A percentile compares a stretch with the other conserved stretches of the same genome.
Conservation (phyloP, 2,329 filamentous ascomycete species). For the Pseudogymnoascus sp. region DNA sequence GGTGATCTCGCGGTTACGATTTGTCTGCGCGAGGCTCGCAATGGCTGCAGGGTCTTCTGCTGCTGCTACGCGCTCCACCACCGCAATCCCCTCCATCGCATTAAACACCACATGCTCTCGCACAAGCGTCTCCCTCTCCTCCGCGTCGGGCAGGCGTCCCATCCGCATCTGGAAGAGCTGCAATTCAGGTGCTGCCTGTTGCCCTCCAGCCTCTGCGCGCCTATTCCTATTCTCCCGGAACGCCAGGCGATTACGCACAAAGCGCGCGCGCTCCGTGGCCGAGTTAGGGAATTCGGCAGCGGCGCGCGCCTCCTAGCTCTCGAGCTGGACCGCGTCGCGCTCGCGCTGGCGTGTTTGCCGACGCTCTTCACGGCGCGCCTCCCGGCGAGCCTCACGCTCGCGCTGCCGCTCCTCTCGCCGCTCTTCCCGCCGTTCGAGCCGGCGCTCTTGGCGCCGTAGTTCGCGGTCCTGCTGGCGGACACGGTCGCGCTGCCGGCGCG, state of each 20-base stretch:
- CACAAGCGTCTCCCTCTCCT: not conserved
- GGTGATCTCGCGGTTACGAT: too few relatives aligned
- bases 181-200: not conserved
- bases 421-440: not conserved
- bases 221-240: not conserved
- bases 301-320: not conserved
- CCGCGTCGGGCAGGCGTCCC: not conserved
- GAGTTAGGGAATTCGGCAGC: not conserved
- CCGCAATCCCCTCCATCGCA: too few relatives aligned
- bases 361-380: not conserved
- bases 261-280: not conserved
- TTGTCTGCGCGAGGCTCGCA: too few relatives aligned
- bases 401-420: not conserved
- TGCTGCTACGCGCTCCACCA: too few relatives aligned
- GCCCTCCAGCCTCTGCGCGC: not conserved
- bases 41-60: too few relatives aligned
- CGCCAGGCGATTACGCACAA: not conserved
- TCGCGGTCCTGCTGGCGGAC: not conserved
- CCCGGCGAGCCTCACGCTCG: not conserved
- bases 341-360: not conserved
- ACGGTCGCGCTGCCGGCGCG: too few relatives aligned
- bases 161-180: too few relatives aligned
- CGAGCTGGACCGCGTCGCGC: not conserved
- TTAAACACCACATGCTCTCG: too few relatives aligned
- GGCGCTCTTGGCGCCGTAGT: not conserved